Percentiles rank a stretch among this genome's conserved stretches.
phyloP scores from a whole-genome alignment of 805 yeast species.

The Candida golubevii region DNA sequence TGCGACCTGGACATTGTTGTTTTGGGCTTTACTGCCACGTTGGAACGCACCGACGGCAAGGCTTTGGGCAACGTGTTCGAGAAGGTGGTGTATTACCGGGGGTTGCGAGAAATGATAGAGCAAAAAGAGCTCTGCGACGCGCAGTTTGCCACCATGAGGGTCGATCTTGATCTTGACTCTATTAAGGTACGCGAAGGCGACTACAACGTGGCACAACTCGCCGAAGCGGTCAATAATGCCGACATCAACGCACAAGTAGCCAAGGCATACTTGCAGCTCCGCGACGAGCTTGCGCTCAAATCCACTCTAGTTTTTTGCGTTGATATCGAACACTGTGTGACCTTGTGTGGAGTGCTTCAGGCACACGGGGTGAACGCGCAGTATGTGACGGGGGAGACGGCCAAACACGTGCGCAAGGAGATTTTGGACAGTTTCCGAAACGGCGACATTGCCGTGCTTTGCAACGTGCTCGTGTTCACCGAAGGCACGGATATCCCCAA shows the following conservation, averaged over 20 bases:
- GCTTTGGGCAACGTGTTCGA: constrained; percentile 61
- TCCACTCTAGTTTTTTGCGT: constrained; percentile 78
- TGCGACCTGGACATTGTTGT: constrained; percentile 47
- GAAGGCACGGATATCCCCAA: constrained; percentile 95
- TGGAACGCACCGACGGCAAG: constrained; percentile 69
- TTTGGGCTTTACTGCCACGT: constrained; percentile 86
- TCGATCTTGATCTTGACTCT: constrained; percentile 40
- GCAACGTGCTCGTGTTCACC: constrained; percentile 87
- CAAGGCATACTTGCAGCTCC: constrained; percentile 42
- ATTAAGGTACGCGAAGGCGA: constrained; percentile 43
- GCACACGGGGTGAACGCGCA: constrained; percentile 63
- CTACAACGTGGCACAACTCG: constrained; percentile 48
- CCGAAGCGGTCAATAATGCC: constrained; percentile 51
- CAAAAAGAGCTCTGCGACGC: constrained; percentile 70
- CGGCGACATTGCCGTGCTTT: constrained; percentile 64
- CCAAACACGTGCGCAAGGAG: constrained; percentile 44
- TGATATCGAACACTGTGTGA: constrained; percentile 60
- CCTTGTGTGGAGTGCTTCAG: constrained; percentile 50
- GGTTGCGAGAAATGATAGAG: constrained; percentile 58
- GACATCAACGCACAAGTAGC: constrained; percentile 56
- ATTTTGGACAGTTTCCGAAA: constrained; percentile 54
- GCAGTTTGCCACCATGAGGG: constrained; percentile 54
- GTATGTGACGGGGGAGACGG: constrained; percentile 66
- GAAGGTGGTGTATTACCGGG: constrained; percentile 67
- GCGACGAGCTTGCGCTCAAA: constrained; percentile 36